Evolutionary conservation across 495 filamentous ascomycete genomes (phyloP).

Genomic region (Xylaria grammica): DNA sequence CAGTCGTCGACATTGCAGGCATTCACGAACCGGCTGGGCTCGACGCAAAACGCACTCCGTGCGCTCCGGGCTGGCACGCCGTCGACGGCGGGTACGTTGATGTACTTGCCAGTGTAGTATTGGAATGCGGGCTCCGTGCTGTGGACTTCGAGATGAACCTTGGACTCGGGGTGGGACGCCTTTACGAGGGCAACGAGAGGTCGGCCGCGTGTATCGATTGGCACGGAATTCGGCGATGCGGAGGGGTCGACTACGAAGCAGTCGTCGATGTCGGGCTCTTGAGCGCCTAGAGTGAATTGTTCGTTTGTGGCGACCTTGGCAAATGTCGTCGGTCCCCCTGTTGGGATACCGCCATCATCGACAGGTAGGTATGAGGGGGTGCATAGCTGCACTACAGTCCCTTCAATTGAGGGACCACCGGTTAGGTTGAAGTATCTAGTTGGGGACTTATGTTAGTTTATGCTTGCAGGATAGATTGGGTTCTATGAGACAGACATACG

Average conservation of each 20-base stretch:
- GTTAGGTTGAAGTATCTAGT: slow-evolving; percentile 90
- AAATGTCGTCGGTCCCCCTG: slow-evolving; percentile 59
- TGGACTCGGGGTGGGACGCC: slow-evolving; percentile 71
- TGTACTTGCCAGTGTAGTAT: slow-evolving; percentile 89
- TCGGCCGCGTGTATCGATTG: slow-evolving; percentile 74
- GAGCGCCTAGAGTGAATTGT: slow-evolving; percentile 69
- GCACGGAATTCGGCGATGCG: slow-evolving; percentile 52
- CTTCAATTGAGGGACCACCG: slow-evolving; percentile 69
- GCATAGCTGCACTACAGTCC: slow-evolving; percentile 72
- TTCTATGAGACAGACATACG: slow-evolving; percentile 58
- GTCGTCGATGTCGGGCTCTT: slow-evolving; percentile 81
- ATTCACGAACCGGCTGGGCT: slow-evolving; percentile 90
- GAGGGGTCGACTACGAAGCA: slow-evolving; percentile 78
- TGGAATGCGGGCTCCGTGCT: slow-evolving; percentile 96
- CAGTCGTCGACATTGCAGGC: slow-evolving; percentile 80
- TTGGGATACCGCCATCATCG: slow-evolving; percentile 71
- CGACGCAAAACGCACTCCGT: slow-evolving; percentile 83
- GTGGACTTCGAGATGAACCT: slow-evolving; percentile 79
- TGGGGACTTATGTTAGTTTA: slow-evolving; percentile 11
- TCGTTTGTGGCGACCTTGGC: slow-evolving; percentile 65
- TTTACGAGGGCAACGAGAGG: slow-evolving; percentile 68
- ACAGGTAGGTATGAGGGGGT: slow-evolving; percentile 78
- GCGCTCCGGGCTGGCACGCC: slow-evolving; percentile 65
- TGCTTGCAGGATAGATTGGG: neutral
- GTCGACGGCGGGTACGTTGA: slow-evolving; percentile 74